Conservation (phyloP, 768 basidiomycete genomes). For the Termitomyces heimii region DNA sequence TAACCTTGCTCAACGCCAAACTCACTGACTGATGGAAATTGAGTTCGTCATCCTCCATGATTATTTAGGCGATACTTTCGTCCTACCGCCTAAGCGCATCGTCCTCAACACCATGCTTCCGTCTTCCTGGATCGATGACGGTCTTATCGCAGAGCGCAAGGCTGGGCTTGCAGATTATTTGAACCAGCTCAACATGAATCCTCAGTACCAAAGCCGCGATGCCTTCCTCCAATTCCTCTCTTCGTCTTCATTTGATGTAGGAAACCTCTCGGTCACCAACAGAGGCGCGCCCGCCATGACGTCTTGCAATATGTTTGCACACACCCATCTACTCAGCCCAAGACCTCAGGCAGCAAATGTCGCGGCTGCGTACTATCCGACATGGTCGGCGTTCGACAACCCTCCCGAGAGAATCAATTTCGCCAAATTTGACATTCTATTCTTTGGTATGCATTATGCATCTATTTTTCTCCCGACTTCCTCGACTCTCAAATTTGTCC, state of each 20-base stretch:
- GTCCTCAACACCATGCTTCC: neutral
- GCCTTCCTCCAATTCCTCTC: neutral
- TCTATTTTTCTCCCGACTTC: neutral
- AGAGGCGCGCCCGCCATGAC: neutral
- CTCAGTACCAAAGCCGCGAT: neutral
- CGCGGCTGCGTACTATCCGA: slow-evolving; percentile 43
- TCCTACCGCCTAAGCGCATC: neutral
- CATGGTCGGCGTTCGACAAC: slow-evolving; percentile 40
- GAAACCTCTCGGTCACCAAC: slow-evolving; percentile 1
- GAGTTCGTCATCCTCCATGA: neutral
- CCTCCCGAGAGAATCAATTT: slow-evolving; percentile 58
- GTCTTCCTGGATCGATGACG: neutral
- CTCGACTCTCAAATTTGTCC: neutral
- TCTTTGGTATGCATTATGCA: slow-evolving; percentile 39
- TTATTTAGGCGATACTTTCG: neutral
- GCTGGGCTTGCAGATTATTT: neutral
- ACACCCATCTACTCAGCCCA: neutral
- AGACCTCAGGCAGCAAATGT: slow-evolving; percentile 17
- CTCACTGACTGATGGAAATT: neutral
- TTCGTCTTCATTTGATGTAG: neutral
- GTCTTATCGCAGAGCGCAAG: neutral
- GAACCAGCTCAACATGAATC: neutral
- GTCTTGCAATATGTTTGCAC: slow-evolving; percentile 9
- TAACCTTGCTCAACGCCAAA: neutral
- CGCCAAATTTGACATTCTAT: slow-evolving; percentile 59